phyloP scores from a whole-genome alignment of 768 basidiomycete genomes.

The Paxillus ammoniavirescens region DNA sequence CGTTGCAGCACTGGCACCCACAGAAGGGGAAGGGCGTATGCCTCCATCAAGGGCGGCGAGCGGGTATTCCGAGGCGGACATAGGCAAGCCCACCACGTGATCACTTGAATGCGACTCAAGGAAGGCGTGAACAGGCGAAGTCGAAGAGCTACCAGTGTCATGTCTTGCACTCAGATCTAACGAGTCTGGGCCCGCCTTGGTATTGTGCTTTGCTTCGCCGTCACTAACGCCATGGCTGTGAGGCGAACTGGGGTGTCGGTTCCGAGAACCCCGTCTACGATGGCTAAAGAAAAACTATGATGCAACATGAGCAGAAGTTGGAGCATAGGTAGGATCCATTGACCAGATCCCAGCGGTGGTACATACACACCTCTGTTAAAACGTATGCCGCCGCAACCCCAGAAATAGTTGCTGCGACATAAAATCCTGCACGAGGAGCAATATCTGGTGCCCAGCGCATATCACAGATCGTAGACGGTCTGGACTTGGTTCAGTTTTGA shows the following conservation, averaged over 20 bases:
- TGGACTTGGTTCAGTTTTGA: background rate
- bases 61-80: background rate
- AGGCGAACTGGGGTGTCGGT: background rate
- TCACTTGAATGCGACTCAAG: background rate
- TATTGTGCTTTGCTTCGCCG: background rate
- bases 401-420: constrained; percentile 12
- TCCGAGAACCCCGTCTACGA: background rate
- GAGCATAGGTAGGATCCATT: background rate
- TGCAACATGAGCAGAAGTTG: background rate
- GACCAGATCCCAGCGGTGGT: background rate
- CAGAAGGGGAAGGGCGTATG: background rate
- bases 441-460: constrained; percentile 13
- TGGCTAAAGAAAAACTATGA: constrained; percentile 13
- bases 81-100: background rate
- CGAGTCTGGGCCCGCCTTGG: background rate
- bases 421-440: constrained; percentile 8
- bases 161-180: background rate
- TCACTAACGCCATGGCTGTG: too few relatives aligned
- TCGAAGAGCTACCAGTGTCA: background rate
- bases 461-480: background rate
- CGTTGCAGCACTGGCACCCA: background rate
- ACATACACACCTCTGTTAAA: constrained; percentile 14
- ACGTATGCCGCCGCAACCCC: constrained; percentile 21
- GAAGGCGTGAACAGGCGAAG: background rate
- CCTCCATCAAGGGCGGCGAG: background rate